Conservation (phyloP, 2,329 filamentous ascomycete species). For the Botrytis elliptica region DNA sequence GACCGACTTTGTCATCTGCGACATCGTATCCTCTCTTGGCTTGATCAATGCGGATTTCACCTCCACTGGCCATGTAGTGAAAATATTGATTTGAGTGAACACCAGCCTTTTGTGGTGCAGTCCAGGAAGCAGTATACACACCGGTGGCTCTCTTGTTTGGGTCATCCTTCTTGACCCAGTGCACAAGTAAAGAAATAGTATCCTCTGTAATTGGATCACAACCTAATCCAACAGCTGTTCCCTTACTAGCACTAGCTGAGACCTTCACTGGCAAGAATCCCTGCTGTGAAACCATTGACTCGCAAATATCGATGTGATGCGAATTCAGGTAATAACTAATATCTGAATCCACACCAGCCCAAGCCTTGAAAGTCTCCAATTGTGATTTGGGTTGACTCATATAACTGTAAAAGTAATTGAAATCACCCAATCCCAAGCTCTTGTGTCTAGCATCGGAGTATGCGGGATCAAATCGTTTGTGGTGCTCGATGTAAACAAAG, state of each 20-base stretch:
- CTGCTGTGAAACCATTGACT: constrained; percentile 76
- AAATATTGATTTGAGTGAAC: constrained; percentile 98
- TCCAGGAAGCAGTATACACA: constrained; percentile 94
- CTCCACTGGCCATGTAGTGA: constrained; percentile 82
- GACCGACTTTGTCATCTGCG: constrained; percentile 71
- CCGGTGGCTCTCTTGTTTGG: constrained; percentile 73
- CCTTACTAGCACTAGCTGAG: constrained; percentile 73
- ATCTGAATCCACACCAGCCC: constrained; percentile 81
- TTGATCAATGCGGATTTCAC: constrained; percentile 88
- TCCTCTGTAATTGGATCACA: constrained; percentile 83
- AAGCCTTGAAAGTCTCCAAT: constrained; percentile 38
- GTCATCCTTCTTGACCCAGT: constrained; percentile 76
- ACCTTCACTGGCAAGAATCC: constrained; percentile 78
- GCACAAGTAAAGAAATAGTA: constrained; percentile 86
- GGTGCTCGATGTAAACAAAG: constrained; percentile 92
- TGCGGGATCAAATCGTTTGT: constrained; percentile 93
- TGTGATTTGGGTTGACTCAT: constrained; percentile 37
- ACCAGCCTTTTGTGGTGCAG: constrained; percentile 84
- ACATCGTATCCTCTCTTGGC: constrained; percentile 94
- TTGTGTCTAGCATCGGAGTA: constrained; percentile 84
- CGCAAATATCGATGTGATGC: constrained; percentile 90
- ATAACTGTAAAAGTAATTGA: constrained; percentile 98
- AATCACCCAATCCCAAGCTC: constrained; percentile 77
- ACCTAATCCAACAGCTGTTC: constrained; percentile 74
- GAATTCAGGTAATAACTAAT: constrained; percentile 96